Conservation (phyloP, 139 green algal species). For the Chlamydomonas sphaeroides region DNA sequence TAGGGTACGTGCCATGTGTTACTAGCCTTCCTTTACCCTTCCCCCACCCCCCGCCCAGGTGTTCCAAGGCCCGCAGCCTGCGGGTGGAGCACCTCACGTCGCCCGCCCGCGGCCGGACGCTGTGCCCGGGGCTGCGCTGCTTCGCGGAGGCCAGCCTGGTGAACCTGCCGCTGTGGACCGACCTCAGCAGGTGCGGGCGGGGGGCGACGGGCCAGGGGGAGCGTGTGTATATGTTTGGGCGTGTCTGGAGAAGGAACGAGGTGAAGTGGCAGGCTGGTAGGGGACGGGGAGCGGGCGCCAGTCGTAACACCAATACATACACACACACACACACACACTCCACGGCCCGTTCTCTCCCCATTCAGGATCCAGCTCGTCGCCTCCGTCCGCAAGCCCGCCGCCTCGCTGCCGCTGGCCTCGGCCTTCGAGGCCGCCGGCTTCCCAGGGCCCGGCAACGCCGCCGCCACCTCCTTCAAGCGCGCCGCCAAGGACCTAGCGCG, state of each 20-base stretch:
- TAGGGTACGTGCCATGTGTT: too few relatives aligned
- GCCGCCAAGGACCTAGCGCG: background rate
- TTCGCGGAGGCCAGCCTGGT: conserved; percentile 14
- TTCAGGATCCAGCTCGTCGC: conserved; percentile 5
- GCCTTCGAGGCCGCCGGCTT: background rate
- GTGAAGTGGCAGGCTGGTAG: too few relatives aligned
- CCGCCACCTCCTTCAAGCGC: background rate
- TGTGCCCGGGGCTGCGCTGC: background rate
- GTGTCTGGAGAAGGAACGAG: background rate
- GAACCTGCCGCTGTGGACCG: conserved; percentile 6
- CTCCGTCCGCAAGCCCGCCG: background rate
- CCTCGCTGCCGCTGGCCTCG: background rate
- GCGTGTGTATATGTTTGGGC: background rate
- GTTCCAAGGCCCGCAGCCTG: conserved; percentile 20
- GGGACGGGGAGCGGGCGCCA: too few relatives aligned
- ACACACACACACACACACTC: too few relatives aligned
- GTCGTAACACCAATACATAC: too few relatives aligned
- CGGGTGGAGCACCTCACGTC: background rate
- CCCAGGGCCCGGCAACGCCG: background rate
- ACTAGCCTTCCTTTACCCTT: too few relatives aligned
- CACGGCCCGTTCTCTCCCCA: too few relatives aligned
- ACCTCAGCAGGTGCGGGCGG: conserved; percentile 9
- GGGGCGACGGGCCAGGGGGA: background rate
- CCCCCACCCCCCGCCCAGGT: background rate
- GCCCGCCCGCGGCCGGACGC: background rate